Percentiles rank a stretch among this genome's conserved stretches.
phyloP scores from a whole-genome alignment of 2,329 filamentous ascomycete genomes.

The Aureobasidium uvarum region DNA sequence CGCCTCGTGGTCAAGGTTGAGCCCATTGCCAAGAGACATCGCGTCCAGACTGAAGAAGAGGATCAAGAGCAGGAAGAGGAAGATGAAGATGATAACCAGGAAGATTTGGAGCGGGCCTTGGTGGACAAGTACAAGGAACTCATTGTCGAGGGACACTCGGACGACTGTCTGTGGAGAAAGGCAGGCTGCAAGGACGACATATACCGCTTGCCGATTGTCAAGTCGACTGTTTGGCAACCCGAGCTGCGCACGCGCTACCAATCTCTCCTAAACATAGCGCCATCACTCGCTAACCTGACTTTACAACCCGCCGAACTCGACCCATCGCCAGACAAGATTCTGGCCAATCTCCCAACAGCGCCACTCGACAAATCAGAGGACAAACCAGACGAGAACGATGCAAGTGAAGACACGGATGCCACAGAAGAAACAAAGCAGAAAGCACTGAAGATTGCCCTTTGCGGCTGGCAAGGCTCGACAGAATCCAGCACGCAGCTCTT shows the following conservation, averaged over 20 bases:
- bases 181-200: slow-evolving; percentile 80
- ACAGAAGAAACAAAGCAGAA: slow-evolving; percentile 27
- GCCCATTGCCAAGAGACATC: slow-evolving; percentile 20
- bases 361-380: slow-evolving; percentile 30
- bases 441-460: slow-evolving; percentile 42
- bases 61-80: slow-evolving; percentile 48
- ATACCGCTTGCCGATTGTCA: slow-evolving; percentile 55
- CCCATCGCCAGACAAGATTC: slow-evolving; percentile 31
- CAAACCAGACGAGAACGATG: background rate
- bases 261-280: slow-evolving; percentile 33
- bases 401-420: background rate
- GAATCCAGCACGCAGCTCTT: slow-evolving; percentile 68
- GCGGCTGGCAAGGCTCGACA: slow-evolving; percentile 54
- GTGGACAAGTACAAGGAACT: slow-evolving; percentile 73
- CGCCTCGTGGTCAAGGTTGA: slow-evolving; percentile 71
- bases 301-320: slow-evolving; percentile 30
- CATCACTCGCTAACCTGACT: slow-evolving; percentile 31
- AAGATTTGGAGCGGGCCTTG: slow-evolving; percentile 59
- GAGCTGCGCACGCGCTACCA: slow-evolving; percentile 35
- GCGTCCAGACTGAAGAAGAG: slow-evolving; percentile 5
- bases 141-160: slow-evolving; percentile 71
- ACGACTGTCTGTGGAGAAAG: slow-evolving; percentile 81
- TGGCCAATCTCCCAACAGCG: slow-evolving; percentile 34
- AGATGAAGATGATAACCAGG: slow-evolving; percentile 34
- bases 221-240: slow-evolving; percentile 39